Percentiles rank a stretch among this genome's conserved stretches.
These are phyloP conservation scores for Catharanthus roseus DNA, from an alignment of 257 asterid species.

Conservation along the genomic window DNA sequence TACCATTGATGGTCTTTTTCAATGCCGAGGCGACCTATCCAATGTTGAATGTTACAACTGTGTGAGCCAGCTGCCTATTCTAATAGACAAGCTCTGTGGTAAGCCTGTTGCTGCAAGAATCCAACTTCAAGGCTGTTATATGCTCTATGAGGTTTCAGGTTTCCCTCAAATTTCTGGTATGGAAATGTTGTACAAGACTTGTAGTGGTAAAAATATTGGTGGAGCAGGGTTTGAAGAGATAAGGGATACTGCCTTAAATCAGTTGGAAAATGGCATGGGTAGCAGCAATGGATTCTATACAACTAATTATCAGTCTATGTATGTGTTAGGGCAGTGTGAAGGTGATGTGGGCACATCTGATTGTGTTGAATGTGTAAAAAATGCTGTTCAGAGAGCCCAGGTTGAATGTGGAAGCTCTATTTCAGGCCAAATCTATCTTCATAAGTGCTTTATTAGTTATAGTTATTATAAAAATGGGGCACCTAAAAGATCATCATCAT, in stretches of 20 bases:
- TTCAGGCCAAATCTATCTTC: slow-evolving; percentile 78
- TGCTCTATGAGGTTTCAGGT: slow-evolving; percentile 84
- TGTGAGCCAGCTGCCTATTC: slow-evolving; percentile 73
- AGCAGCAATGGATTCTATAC: slow-evolving; percentile 60
- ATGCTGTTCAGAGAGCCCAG: slow-evolving; percentile 87
- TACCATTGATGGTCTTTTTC: slow-evolving; percentile 73
- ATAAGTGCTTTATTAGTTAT: slow-evolving; percentile 74
- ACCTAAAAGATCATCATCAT: slow-evolving; percentile 58
- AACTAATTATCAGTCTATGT: slow-evolving; percentile 51
- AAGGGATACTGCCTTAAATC: slow-evolving; percentile 69
- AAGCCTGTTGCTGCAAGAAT: slow-evolving; percentile 77
- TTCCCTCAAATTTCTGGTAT: slow-evolving; percentile 82
- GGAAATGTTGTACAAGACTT: slow-evolving; percentile 83
- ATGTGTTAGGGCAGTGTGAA: slow-evolving; percentile 90
- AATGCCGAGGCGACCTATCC: slow-evolving; percentile 83
- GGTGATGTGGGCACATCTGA: slow-evolving; percentile 82
- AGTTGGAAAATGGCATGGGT: slow-evolving; percentile 60
- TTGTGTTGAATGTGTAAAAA: slow-evolving; percentile 81
- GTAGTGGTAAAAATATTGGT: slow-evolving; percentile 62
- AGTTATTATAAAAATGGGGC: slow-evolving; percentile 59
- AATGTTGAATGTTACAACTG: slow-evolving; percentile 85
- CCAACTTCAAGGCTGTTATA: slow-evolving; percentile 84
- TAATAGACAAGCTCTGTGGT: slow-evolving; percentile 85
- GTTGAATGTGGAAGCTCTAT: slow-evolving; percentile 94
- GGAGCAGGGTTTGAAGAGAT: slow-evolving; percentile 83